Percentiles rank a stretch among this genome's conserved stretches.
Conservation (phyloP, 495 filamentous ascomycete genomes). For the Tuber brumale region DNA sequence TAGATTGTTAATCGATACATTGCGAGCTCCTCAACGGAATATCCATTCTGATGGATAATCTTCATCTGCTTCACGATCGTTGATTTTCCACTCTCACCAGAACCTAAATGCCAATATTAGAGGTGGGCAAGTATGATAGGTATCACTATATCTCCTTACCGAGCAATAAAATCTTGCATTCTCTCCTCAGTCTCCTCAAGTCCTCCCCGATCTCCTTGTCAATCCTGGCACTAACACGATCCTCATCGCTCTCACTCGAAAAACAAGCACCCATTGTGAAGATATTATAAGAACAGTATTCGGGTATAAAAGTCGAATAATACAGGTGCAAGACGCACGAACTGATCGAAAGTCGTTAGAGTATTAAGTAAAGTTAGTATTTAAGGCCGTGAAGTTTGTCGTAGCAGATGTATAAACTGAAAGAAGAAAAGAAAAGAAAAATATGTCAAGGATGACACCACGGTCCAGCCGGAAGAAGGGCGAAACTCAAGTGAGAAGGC, state of each 20-base stretch:
- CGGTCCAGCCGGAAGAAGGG: conserved; percentile 41
- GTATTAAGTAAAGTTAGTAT: conserved; percentile 34
- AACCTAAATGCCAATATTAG: conserved; percentile 54
- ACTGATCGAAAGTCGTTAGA: conserved; percentile 25
- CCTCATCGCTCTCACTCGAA: conserved; percentile 72
- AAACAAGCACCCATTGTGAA: conserved; percentile 82
- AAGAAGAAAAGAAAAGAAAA: conserved; percentile 24
- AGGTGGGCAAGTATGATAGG: conserved; percentile 17
- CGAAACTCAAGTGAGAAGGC: conserved; percentile 33
- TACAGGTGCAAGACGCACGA: conserved; percentile 28
- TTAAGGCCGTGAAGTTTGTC: conserved; percentile 38
- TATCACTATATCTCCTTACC: conserved; percentile 53
- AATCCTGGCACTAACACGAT: conserved; percentile 88
- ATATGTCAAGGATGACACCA: conserved; percentile 35
- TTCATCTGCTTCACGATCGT: conserved; percentile 99
- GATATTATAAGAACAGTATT: conserved; percentile 41
- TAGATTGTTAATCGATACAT: conserved; percentile 93
- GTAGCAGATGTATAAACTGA: conserved; percentile 26
- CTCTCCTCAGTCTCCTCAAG: conserved; percentile 75
- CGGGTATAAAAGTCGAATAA: conserved; percentile 23
- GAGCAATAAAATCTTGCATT: conserved; percentile 96
- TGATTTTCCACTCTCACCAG: conserved; percentile 96
- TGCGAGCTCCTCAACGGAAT: conserved; percentile 80
- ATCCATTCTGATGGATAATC: conserved; percentile 97
- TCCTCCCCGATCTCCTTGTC: conserved; percentile 91